A percentile compares a stretch with the other conserved stretches of the same genome.
Conservation (phyloP, 176 grass and related monocot genomes). For the Musa acuminata region DNA sequence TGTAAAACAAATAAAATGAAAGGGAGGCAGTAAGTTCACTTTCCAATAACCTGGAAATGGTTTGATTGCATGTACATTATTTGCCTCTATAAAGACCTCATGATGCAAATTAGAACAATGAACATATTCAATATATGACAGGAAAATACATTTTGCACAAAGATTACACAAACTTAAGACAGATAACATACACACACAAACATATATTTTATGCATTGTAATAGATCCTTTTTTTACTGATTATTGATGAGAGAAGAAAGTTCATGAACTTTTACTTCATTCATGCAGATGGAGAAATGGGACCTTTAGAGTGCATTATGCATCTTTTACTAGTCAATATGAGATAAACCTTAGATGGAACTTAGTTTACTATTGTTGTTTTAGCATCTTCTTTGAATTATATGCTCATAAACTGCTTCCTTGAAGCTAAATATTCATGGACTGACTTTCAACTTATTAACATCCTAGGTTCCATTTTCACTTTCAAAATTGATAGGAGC, state of each 20-base stretch:
- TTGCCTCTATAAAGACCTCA: not conserved
- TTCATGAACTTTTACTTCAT: not conserved
- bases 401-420: slow-evolving; percentile 1
- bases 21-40: too few species aligned
- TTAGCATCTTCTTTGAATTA: not conserved
- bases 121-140: not conserved
- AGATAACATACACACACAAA: not conserved
- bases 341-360: too few species aligned
- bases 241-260: not conserved
- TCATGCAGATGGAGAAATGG: not conserved
- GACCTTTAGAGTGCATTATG: too few species aligned
- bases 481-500: slow-evolving; percentile 64
- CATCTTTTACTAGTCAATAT: too few species aligned
- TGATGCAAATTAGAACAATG: not conserved
- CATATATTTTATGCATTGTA: not conserved
- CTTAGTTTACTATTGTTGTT: not conserved
- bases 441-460: not conserved
- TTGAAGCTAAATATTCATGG: slow-evolving; percentile 7
- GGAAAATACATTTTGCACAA: not conserved
- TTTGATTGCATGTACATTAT: not conserved
- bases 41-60: too few species aligned
- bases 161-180: not conserved
- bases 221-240: not conserved
- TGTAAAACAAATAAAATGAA: too few species aligned
- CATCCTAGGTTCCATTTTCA: slow-evolving; percentile 63